phyloP scores from a whole-genome alignment of 768 basidiomycete genomes.

The Suillus bovinus region DNA sequence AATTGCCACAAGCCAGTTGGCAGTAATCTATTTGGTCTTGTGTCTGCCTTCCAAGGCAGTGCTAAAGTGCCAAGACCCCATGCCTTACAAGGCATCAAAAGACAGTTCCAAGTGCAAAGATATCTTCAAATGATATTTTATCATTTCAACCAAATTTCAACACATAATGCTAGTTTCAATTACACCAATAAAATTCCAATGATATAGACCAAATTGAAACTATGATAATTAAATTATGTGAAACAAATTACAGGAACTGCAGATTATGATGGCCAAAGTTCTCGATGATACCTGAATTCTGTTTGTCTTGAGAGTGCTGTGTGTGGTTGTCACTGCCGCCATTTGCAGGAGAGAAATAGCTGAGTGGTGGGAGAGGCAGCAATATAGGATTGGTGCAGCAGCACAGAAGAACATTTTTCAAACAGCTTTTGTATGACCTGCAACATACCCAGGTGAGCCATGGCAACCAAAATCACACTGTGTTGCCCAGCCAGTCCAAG shows the following conservation, averaged over 20 bases:
- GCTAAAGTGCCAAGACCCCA: neutral
- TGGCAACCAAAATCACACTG: conserved; percentile 32
- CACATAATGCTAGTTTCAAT: neutral
- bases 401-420: conserved; percentile 77
- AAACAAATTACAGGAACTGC: neutral
- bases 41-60: neutral
- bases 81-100: neutral
- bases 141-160: neutral
- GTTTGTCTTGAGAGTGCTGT: no score
- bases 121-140: neutral
- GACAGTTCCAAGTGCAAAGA: neutral
- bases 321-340: no score
- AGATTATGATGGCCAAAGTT: no score
- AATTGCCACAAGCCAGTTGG: neutral
- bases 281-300: no score
- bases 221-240: neutral
- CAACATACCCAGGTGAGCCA: conserved; percentile 8
- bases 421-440: conserved; percentile 97
- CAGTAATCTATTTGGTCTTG: neutral
- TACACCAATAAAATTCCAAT: neutral
- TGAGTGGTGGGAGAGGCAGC: no score
- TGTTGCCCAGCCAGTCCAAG: conserved; percentile 98
- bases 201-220: neutral
- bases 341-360: no score
- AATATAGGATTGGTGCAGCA: conserved; percentile 33